A percentile compares a stretch with the other conserved stretches of the same genome.
Conservation (phyloP, 2,329 filamentous ascomycete species). For the Mariannaea sp. region DNA sequence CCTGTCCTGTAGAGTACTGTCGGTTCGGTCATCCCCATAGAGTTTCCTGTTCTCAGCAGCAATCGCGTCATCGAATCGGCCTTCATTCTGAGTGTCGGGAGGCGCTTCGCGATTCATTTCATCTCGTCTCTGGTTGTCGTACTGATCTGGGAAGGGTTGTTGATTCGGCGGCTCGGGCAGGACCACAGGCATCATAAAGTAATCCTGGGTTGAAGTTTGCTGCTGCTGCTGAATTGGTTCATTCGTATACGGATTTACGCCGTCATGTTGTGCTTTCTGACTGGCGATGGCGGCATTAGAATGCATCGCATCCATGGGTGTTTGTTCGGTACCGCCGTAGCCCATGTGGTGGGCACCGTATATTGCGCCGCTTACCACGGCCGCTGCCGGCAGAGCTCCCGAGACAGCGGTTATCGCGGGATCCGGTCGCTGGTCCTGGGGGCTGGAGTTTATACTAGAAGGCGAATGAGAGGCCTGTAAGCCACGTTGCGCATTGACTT, state of each 20-base stretch:
- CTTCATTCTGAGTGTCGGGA: slow-evolving; percentile 11
- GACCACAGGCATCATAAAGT: slow-evolving; percentile 31
- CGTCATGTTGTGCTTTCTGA: slow-evolving; percentile 57
- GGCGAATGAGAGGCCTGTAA: slow-evolving; percentile 80
- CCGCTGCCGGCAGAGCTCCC: slow-evolving; percentile 52
- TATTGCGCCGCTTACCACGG: slow-evolving; percentile 40
- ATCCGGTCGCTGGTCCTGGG: slow-evolving; percentile 51
- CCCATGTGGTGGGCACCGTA: slow-evolving; percentile 42
- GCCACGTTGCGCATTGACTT: slow-evolving; percentile 77
- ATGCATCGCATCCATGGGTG: slow-evolving; percentile 54
- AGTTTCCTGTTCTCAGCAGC: slow-evolving; percentile 16
- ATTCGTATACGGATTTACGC: slow-evolving; percentile 62
- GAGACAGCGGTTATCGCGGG: slow-evolving; percentile 64
- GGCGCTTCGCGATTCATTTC: slow-evolving; percentile 9
- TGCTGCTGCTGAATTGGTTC: slow-evolving; percentile 43
- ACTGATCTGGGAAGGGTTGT: slow-evolving; percentile 12
- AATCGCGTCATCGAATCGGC: slow-evolving; percentile 17
- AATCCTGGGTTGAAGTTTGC: slow-evolving; percentile 16
- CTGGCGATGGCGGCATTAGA: slow-evolving; percentile 57
- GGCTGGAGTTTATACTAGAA: slow-evolving; percentile 78
- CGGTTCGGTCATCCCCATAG: slow-evolving; percentile 15
- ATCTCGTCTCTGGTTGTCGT: slow-evolving; percentile 12
- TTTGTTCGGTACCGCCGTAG: slow-evolving; percentile 54
- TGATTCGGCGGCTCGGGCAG: slow-evolving; percentile 24
- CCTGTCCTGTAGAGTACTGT: slow-evolving; percentile 18